Percentiles rank a stretch among this genome's conserved stretches.
These are phyloP conservation scores for Alternaria sp. DNA, from an alignment of 2,329 filamentous ascomycete species.

Conservation along the genomic window DNA sequence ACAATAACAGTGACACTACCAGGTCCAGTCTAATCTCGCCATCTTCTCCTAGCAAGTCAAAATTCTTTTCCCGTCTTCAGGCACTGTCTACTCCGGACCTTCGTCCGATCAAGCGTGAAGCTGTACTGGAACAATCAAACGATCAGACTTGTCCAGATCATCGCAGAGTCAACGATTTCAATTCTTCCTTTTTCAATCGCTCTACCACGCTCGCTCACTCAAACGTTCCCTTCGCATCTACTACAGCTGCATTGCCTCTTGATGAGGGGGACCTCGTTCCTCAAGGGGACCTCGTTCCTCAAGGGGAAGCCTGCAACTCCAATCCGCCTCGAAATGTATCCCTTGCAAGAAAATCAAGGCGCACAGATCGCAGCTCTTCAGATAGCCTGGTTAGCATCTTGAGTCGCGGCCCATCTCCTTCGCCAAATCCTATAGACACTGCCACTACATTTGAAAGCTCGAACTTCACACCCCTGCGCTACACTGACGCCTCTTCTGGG, in stretches of 20 bases:
- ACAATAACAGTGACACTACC: constrained; percentile 19
- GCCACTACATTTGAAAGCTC: constrained; percentile 1
- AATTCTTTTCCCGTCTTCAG: constrained; percentile 20
- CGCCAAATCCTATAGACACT: not conserved
- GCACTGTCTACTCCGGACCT: constrained; percentile 27
- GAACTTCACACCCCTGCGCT: not conserved
- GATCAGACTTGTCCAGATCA: constrained; percentile 24
- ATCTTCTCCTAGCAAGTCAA: constrained; percentile 37
- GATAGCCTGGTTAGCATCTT: constrained; percentile 11
- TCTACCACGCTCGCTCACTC: constrained; percentile 12
- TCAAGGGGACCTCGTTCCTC: not conserved
- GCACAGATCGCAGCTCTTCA: constrained; percentile 16
- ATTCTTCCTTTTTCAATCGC: constrained; percentile 2
- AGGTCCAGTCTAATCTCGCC: constrained; percentile 25
- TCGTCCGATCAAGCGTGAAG: constrained; percentile 13
- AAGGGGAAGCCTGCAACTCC: not conserved
- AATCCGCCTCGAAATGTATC: not conserved
- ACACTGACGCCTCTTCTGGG: not conserved
- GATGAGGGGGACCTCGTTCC: not conserved
- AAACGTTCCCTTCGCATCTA: constrained; percentile 20
- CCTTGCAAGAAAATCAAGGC: not conserved
- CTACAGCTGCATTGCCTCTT: not conserved
- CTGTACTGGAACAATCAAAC: constrained; percentile 7
- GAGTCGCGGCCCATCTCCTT: constrained; percentile 5
- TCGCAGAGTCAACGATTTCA: not conserved